phyloP scores from a whole-genome alignment of 257 asterid species.

The Lithospermum erythrorhizon region DNA sequence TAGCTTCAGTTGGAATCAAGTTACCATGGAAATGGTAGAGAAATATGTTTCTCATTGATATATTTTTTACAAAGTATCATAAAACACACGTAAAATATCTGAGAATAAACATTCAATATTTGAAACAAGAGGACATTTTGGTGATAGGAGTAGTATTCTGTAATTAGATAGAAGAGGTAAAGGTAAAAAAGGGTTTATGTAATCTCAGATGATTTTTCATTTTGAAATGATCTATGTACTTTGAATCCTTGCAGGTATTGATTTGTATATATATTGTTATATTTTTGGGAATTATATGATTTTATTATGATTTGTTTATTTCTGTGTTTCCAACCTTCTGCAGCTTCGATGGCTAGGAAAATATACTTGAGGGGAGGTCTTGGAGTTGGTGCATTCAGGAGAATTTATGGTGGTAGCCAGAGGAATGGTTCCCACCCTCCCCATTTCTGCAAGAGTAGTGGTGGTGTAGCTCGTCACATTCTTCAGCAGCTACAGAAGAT shows the following conservation, averaged over 20 bases:
- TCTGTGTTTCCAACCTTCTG: not conserved
- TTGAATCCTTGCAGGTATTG: not conserved
- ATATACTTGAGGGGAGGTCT: constrained; percentile 67
- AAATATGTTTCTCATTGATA: no score
- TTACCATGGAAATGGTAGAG: no score
- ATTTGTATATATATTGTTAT: not conserved
- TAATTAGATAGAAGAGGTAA: no score
- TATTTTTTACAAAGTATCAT: no score
- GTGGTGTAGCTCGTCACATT: constrained; percentile 56
- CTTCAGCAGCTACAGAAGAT: constrained; percentile 49
- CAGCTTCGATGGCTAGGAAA: constrained; percentile 87
- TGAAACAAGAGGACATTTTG: no score
- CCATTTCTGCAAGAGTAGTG: constrained; percentile 59
- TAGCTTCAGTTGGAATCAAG: no score
- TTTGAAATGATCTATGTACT: not conserved
- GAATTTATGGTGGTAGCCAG: constrained; percentile 84
- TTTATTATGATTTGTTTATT: not conserved
- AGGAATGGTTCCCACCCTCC: constrained; percentile 67
- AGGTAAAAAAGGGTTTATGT: no score
- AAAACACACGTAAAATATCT: no score
- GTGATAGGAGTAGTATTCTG: no score
- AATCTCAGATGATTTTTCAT: no score
- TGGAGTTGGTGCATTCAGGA: constrained; percentile 73
- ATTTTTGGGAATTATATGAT: no score
- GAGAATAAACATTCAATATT: no score